Base-by-base conservation (phyloP, 2,329 filamentous ascomycete genomes). In the Colletotrichum godetiae region DNA sequence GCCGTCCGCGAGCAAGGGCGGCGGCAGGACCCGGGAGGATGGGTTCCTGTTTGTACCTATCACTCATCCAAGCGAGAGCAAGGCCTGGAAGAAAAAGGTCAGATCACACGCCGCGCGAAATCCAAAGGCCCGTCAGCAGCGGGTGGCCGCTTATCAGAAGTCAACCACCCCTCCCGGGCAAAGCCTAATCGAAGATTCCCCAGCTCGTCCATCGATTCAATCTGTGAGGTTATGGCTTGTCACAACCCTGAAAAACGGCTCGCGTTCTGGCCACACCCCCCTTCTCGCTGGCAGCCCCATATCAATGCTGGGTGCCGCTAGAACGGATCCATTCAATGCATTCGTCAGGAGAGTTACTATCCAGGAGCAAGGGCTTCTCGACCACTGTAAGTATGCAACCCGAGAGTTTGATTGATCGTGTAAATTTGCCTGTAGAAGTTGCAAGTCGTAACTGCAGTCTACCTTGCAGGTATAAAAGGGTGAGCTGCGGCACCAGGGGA, bases 101-200 rank as follows among this genome's bases (percentile, higher is more conserved):
- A 72, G 77, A 19, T 75, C 76, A 2, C 77, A 78, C 15, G 77
- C 77, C 1, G 77, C 77, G 10, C 66, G 75, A 5, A 73, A 75
- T 55, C 27, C 58, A n/a, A 61, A 56, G 24, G 69, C 49, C 1
- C 72, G 70, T 15, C 72, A 68, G 8, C 53, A 69, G 60, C 60
- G 64, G 55, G 74, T 77, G 7, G 29, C 66, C n/a, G 24, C 73
- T 24, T 72, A 76, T 61, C 62, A 64, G 8, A 37, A 58, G 53
- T 24, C 74, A 73, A 61, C 15, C 42, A 33, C 11, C 6, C 42
- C 13, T 13, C 5, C 15, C 10, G 33, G 22, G 22, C 52, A 42
- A 31, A 10, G 22, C 4, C 19, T 22, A 10, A 22, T 37, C n/a
- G 29, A 31, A 31, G n/a, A 49, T 22, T 49, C 29, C 19, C 6